phyloP scores from a whole-genome alignment of 2,329 filamentous ascomycete genomes.

The Penicillium sp. region DNA sequence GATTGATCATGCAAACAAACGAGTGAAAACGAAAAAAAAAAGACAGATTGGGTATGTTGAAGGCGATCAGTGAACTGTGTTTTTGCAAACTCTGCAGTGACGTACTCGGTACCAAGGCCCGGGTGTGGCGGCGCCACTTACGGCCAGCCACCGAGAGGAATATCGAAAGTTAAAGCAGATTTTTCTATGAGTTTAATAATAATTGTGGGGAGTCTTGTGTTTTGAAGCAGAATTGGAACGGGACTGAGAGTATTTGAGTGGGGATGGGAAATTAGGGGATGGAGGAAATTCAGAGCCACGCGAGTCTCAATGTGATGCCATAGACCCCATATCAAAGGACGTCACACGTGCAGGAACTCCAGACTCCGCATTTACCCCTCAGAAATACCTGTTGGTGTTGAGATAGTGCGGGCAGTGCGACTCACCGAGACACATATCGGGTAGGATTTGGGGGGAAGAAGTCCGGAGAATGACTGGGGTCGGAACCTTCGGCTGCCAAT shows the following conservation, averaged over 20 bases:
- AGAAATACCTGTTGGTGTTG: conserved; percentile 3
- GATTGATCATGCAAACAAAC: background rate
- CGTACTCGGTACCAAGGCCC: conserved; percentile 5
- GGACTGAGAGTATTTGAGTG: background rate
- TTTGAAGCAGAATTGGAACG: background rate
- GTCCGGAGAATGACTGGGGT: conserved; percentile 21
- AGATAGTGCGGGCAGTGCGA: conserved; percentile 3
- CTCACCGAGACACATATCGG: conserved; percentile 22
- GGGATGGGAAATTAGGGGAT: background rate
- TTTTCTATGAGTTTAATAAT: background rate
- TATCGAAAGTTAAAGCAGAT: background rate
- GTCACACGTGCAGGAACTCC: conserved; percentile 1
- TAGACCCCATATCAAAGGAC: background rate
- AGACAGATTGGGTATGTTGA: background rate
- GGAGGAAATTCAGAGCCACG: background rate
- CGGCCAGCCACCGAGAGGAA: background rate
- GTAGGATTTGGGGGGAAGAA: conserved; percentile 8
- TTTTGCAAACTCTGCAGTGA: conserved; percentile 14
- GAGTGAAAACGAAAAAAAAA: background rate
- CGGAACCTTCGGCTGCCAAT: conserved; percentile 13
- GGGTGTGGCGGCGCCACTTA: conserved; percentile 1
- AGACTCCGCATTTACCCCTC: conserved; percentile 23
- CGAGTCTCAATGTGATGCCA: background rate
- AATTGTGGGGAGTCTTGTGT: background rate
- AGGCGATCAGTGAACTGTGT: background rate